A percentile compares a stretch with the other conserved stretches of the same genome.
phyloP scores from a whole-genome alignment of 768 basidiomycete genomes.

The Suillus fuscotomentosus region DNA sequence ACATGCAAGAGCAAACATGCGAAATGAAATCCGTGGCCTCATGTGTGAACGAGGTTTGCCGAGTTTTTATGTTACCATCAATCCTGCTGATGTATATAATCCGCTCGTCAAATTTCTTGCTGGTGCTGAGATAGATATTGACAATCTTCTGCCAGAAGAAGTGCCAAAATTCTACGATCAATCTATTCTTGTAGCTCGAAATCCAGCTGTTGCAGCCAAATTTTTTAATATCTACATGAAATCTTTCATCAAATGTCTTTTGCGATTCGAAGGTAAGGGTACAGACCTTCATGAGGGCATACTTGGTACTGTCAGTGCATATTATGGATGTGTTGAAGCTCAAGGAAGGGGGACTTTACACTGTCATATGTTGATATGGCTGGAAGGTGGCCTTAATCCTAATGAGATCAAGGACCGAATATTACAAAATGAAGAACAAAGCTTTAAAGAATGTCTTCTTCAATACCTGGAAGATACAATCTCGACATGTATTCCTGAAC shows the following conservation, averaged over 20 bases:
- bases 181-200: slow-evolving; percentile 33
- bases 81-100: slow-evolving; percentile 42
- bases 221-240: slow-evolving; percentile 44
- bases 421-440: slow-evolving; percentile 8
- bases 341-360: slow-evolving; percentile 39
- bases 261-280: slow-evolving; percentile 20
- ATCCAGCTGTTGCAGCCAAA: slow-evolving; percentile 38
- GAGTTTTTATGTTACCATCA: slow-evolving; percentile 43
- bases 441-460: slow-evolving; percentile 19
- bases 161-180: slow-evolving; percentile 33
- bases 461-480: slow-evolving; percentile 26
- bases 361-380: slow-evolving; percentile 42
- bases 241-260: slow-evolving; percentile 29
- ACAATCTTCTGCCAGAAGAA: slow-evolving; percentile 25
- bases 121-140: slow-evolving; percentile 36
- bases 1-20: slow-evolving; percentile 22
- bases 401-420: slow-evolving; percentile 23
- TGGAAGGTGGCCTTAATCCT: slow-evolving; percentile 33
- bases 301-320: slow-evolving; percentile 31
- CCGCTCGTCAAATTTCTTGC: slow-evolving; percentile 40
- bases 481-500: not conserved
- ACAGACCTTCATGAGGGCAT: slow-evolving; percentile 23
- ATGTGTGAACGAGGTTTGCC: slow-evolving; percentile 36
- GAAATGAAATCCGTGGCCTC: slow-evolving; percentile 38
- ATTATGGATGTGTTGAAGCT: slow-evolving; percentile 42